phyloP scores from a whole-genome alignment of 805 yeast genomes.

The Wickerhamiella sergipiensis region DNA sequence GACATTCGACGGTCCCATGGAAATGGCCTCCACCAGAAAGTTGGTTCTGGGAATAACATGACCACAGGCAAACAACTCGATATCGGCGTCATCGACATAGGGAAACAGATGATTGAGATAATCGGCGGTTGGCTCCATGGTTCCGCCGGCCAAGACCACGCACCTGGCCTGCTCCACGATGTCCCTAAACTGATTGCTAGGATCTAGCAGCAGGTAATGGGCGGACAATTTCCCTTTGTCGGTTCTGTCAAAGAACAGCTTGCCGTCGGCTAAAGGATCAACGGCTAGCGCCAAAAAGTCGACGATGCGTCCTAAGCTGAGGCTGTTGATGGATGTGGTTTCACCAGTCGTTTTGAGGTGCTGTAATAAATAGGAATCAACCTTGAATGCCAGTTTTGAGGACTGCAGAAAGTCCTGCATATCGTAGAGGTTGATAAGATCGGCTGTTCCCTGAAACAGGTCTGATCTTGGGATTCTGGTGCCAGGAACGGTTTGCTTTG shows the following conservation, averaged over 20 bases:
- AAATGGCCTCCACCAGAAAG: constrained; percentile 45
- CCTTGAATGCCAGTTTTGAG: constrained; percentile 71
- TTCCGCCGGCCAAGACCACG: constrained; percentile 82
- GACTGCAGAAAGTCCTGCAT: constrained; percentile 47
- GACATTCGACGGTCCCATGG: constrained; percentile 16
- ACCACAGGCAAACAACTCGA: constrained; percentile 55
- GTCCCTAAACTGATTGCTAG: constrained; percentile 53
- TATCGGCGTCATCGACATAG: constrained; percentile 28
- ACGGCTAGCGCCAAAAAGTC: constrained; percentile 50
- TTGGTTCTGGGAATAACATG: constrained; percentile 70
- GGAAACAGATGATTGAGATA: constrained; percentile 57
- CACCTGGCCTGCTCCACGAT: constrained; percentile 53
- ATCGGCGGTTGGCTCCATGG: constrained; percentile 83
- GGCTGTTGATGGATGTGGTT: constrained; percentile 23
- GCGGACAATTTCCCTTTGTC: constrained; percentile 7
- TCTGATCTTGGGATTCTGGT: constrained; percentile 36
- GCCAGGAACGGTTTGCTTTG: constrained; percentile 35
- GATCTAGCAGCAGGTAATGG: constrained; percentile 67
- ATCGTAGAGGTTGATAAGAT: constrained; percentile 54
- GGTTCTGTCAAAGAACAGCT: constrained; percentile 47
- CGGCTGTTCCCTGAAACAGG: constrained; percentile 53
- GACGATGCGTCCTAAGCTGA: constrained; percentile 51
- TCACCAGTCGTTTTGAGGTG: neutral
- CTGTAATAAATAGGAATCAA: constrained; percentile 51
- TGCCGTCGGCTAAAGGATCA: constrained; percentile 71